Evolutionary conservation across 495 filamentous ascomycete genomes (phyloP), one percentile per base, ranked within the genome.

Genomic region (Mycothermus thermophilus): DNA sequence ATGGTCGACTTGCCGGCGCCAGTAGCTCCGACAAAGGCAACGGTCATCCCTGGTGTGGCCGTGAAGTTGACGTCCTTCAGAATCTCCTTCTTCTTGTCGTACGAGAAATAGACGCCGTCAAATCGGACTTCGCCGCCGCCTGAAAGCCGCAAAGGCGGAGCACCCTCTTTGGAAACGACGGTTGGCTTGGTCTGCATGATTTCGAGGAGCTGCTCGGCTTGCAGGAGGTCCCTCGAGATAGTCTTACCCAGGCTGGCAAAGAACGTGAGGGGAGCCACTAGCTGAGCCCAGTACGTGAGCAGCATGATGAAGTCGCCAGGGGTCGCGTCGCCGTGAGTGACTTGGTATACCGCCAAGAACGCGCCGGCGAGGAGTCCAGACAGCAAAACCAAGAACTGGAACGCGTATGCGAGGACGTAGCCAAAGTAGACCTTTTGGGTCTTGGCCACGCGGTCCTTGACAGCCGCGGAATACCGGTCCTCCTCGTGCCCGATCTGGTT

Each of bases 1-100:
- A 83, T 75, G 2, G 80, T 83, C 3, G 80, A 79, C 47, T 87
- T 90, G 13, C 82, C 82, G 16, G 71, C 70, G 14, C 82, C 82
- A 3, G 78, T 81, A 41, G 74, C 69, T 2, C 82, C 83, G n/a
- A 86, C 82, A 12, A 87, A 66, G 6, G 80, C 82, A 9, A 80
- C 64, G 6, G 77, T 83, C 35, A 68, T 64, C 11, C 82, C 82
- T 1, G 69, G 54, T 5, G 58, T 55, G 29, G 66, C 72, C 27
- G 50, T 59, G 43, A 86, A 77, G 46, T 60, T 74, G 40, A 86
- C 60, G 28, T 71, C 52, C 41, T 79, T 77, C 50, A 84, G 62
- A 13, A 73, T 74, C 7, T 64, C 59, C 51, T 79, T 77, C 38
- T 77, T 67, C 29, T 67, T 57, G 54, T 83, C 78, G 59, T 86